A percentile compares a stretch with the other conserved stretches of the same genome.
phyloP scores from a whole-genome alignment of 306 rosid species.

The Dalbergia cochinchinensis region DNA sequence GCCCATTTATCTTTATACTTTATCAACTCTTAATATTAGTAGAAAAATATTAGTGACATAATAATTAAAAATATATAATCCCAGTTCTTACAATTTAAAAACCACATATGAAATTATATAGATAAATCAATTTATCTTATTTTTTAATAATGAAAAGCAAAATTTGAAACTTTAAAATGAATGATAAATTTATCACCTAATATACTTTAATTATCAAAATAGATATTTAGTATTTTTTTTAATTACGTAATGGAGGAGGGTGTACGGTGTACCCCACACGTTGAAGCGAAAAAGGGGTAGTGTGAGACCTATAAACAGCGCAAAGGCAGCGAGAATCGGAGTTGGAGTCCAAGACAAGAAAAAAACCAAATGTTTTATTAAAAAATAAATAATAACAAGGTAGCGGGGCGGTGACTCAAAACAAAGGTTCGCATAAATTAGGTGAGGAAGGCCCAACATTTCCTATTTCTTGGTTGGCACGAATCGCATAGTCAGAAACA shows the following conservation, averaged over 20 bases:
- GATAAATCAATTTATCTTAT: no score
- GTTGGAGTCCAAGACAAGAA: constrained; percentile 43
- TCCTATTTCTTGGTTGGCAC: constrained; percentile 36
- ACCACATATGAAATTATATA: no score
- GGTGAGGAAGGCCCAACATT: constrained; percentile 28
- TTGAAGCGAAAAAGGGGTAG: neutral
- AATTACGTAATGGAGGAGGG: neutral
- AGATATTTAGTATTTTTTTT: no score
- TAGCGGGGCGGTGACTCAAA: constrained; percentile 1
- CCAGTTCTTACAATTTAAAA: no score
- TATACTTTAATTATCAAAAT: no score
- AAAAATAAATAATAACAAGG: neutral
- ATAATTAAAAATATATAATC: no score
- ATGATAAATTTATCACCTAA: no score
- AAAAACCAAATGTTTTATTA: neutral
- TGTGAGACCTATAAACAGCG: constrained; percentile 21
- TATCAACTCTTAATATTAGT: no score
- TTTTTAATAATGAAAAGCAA: no score
- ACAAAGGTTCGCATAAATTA: constrained; percentile 36
- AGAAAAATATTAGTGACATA: no score
- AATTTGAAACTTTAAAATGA: no score
- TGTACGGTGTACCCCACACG: neutral
- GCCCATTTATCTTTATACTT: no score
- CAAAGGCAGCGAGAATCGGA: neutral
- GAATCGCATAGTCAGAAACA: neutral